Conservation (phyloP, 2,329 filamentous ascomycete genomes). For the Arthrobotrys megalospora region DNA sequence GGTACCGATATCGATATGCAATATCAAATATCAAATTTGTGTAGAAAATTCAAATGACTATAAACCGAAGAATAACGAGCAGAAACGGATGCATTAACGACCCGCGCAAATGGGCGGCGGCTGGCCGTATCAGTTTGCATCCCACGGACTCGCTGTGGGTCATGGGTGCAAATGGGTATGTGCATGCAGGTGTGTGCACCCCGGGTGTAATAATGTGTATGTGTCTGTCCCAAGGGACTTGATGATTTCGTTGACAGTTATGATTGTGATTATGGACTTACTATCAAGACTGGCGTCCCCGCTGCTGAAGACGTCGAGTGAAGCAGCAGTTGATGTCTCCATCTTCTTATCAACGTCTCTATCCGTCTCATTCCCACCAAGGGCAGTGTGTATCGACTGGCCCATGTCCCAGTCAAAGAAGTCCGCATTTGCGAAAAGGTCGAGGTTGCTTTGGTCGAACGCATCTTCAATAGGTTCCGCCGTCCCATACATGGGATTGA, state of each 20-base stretch:
- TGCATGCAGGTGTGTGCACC: conserved; percentile 52
- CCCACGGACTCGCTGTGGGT: conserved; percentile 23
- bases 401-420: conserved; percentile 84
- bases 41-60: neutral
- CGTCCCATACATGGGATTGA: conserved; percentile 57
- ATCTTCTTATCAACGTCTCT: conserved; percentile 51
- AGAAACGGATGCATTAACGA: conserved; percentile 6
- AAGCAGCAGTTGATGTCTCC: conserved; percentile 37
- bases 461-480: conserved; percentile 70
- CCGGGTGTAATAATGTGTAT: conserved; percentile 10
- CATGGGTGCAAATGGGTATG: conserved; percentile 36
- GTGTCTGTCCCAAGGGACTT: conserved; percentile 6
- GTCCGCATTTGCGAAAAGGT: conserved; percentile 84
- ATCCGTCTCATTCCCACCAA: conserved; percentile 58
- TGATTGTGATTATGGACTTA: conserved; percentile 27
- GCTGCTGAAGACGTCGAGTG: conserved; percentile 46
- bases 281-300: conserved; percentile 54
- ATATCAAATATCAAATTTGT: conserved; percentile 19
- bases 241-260: conserved; percentile 3
- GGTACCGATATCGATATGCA: neutral
- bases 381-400: conserved; percentile 71
- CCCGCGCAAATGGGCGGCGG: conserved; percentile 15
- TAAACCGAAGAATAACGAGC: neutral
- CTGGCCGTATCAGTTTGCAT: conserved; percentile 28
- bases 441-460: conserved; percentile 79